Evolutionary conservation across 148 eudicot species (phyloP), one percentile per base, ranked within the genome.

Genomic region (Hydrangea macrophylla): DNA sequence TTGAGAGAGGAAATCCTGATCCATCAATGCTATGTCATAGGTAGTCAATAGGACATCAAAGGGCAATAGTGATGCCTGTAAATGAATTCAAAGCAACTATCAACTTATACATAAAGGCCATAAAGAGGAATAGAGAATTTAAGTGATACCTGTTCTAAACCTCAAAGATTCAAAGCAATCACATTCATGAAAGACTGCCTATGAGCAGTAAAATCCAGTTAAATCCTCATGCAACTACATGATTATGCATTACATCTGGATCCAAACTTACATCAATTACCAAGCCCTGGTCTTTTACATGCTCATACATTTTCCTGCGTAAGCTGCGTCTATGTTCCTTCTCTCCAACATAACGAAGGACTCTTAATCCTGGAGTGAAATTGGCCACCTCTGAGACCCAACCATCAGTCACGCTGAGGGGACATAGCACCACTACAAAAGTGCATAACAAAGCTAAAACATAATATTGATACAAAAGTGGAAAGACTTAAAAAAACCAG

Each of bases 21-120:
- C 98, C 70, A 93, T 70, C 72, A 93, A 70, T 63, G 90, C 90
- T 78, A 93, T 86, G 77, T 93, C 98, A 69, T 90, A 93, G 60
- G 98, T 93, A 64, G 98, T 93, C 80, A 93, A 85, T 26, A 93
- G 86, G 75, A 88, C 88, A 66, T 93, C 90, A 76, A 93, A 90
- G 56, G 88, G 86, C 60, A 93, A 73, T 58, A 63, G 53, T 28
- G 75, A 56, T 28, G 59, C 90, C 98, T 93, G 83, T 60, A 57
- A 61, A 40, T 28, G 30, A 17, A 71, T 73, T 55, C 40, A 54
- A 64, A 53, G 51, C 30, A 64, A 55, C 67, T 35, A 32, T 6
- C 22, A 58, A 44, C 30, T n/a, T 37, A 54, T 24, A 39, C 8
- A 69, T 15, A 40, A 15, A 53, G n/a, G 55, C 36, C 55, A 60